These are phyloP conservation scores for Colletotrichum filicis DNA, from an alignment of 2,329 filamentous ascomycete species.

Conservation along the genomic window DNA sequence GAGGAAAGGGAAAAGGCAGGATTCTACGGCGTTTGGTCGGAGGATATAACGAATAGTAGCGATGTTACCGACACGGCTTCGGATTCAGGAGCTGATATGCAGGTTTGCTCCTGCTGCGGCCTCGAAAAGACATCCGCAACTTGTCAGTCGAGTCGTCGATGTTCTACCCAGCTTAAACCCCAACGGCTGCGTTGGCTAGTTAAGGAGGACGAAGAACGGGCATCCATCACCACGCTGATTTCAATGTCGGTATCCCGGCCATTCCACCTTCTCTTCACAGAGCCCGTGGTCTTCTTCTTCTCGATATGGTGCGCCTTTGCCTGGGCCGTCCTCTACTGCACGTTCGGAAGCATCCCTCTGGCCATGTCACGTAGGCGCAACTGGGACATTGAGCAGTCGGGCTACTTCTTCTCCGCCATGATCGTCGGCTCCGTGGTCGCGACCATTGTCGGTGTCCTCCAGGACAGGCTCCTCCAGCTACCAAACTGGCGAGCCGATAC, in stretches of 20 bases:
- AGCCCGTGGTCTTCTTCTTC: slow-evolving; percentile 87
- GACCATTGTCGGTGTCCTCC: slow-evolving; percentile 75
- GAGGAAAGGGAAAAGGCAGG: slow-evolving; percentile 76
- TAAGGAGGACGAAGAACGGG: slow-evolving; percentile 80
- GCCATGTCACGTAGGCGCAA: slow-evolving; percentile 76
- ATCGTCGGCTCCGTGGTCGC: slow-evolving; percentile 72
- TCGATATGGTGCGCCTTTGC: slow-evolving; percentile 90
- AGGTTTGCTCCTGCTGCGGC: slow-evolving; percentile 6
- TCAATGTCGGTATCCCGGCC: slow-evolving; percentile 79
- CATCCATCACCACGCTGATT: slow-evolving; percentile 76
- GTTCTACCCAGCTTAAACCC: slow-evolving; percentile 1
- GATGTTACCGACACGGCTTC: slow-evolving; percentile 7
- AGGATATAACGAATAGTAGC: slow-evolving; percentile 28
- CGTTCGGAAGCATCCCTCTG: slow-evolving; percentile 82
- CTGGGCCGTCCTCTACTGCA: slow-evolving; percentile 90
- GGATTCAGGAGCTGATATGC: slow-evolving; percentile 13
- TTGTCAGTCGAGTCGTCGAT: slow-evolving; percentile 10
- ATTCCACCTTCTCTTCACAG: slow-evolving; percentile 80
- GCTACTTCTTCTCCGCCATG: slow-evolving; percentile 74
- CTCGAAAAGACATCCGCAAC: slow-evolving; percentile 8
- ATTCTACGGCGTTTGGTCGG: slow-evolving; percentile 58
- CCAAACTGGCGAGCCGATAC: slow-evolving; percentile 48
- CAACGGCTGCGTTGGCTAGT: slow-evolving; percentile 82
- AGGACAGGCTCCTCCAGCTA: slow-evolving; percentile 73
- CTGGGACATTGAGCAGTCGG: slow-evolving; percentile 73